Evolutionary conservation across 2,329 filamentous ascomycete genomes (phyloP).

Genomic region (Aspergillus pseudonomiae): DNA sequence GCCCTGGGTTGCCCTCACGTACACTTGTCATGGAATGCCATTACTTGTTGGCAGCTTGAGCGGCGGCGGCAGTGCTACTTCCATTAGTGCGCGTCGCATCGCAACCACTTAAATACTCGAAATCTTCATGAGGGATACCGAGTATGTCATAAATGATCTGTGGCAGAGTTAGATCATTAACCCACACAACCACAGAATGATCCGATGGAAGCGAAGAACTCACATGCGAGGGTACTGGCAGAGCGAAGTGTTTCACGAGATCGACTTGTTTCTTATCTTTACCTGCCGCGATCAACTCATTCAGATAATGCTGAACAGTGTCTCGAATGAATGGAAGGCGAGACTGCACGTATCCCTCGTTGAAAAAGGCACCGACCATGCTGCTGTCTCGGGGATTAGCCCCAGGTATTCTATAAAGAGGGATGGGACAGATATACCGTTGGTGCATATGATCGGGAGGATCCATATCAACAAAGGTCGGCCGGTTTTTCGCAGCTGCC

Average conservation of each 20-base stretch:
- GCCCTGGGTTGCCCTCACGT: background rate
- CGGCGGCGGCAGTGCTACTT: conserved; percentile 7
- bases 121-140: background rate
- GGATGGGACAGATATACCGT: background rate
- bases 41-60: conserved; percentile 5
- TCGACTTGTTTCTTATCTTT: background rate
- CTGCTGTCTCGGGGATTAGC: background rate
- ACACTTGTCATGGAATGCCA: background rate
- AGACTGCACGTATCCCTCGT: background rate
- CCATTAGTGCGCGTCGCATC: conserved; percentile 5
- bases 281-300: background rate
- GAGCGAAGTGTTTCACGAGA: background rate
- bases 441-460: conserved; percentile 4
- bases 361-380: background rate
- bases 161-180: background rate
- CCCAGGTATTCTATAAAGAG: background rate
- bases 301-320: background rate
- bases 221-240: background rate
- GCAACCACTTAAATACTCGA: background rate
- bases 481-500: conserved; percentile 5
- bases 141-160: background rate
- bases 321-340: background rate
- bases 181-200: fast-evolving
- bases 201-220: background rate
- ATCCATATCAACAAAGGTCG: conserved; percentile 9